Conservation (phyloP, 352 stramenopile species). For the Globisporangium yorkense region DNA sequence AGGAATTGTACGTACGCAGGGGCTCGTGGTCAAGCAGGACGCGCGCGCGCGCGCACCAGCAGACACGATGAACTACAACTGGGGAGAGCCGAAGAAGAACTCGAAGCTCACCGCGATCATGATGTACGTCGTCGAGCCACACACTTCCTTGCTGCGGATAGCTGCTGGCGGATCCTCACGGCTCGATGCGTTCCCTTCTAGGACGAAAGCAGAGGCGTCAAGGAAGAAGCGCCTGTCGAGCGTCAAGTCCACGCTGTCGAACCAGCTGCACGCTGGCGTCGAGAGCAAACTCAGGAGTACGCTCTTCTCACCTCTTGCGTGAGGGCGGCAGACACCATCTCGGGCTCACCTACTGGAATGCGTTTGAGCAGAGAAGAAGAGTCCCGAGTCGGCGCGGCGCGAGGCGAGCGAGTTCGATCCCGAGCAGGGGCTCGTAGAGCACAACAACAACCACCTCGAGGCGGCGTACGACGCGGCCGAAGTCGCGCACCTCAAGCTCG, state of each 20-base stretch:
- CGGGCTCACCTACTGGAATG: neutral
- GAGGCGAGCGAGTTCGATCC: constrained; percentile 11
- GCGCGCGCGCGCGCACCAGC: neutral
- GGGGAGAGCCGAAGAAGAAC: constrained; percentile 78
- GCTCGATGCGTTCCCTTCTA: constrained; percentile 10
- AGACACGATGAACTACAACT: constrained; percentile 72
- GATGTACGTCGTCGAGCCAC: constrained; percentile 39
- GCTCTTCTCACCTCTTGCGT: neutral
- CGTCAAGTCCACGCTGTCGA: constrained; percentile 72
- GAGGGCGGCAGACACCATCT: neutral
- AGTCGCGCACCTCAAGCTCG: neutral
- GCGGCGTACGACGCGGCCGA: constrained; percentile 8
- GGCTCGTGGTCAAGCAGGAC: too few relatives aligned
- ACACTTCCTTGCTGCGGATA: too few relatives aligned
- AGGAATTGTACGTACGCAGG: too few relatives aligned
- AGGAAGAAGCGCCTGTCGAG: constrained; percentile 65
- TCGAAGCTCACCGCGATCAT: constrained; percentile 59
- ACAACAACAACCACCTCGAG: constrained; percentile 24
- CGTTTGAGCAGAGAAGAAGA: constrained; percentile 24
- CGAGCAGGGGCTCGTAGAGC: neutral
- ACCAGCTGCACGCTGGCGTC: constrained; percentile 55
- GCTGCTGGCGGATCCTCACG: neutral
- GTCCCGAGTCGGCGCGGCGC: constrained; percentile 18
- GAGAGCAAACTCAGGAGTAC: constrained; percentile 69
- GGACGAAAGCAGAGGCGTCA: constrained; percentile 62